phyloP scores from a whole-genome alignment of 192 early-diverging fungal species.

The Mortierella hygrophila region DNA sequence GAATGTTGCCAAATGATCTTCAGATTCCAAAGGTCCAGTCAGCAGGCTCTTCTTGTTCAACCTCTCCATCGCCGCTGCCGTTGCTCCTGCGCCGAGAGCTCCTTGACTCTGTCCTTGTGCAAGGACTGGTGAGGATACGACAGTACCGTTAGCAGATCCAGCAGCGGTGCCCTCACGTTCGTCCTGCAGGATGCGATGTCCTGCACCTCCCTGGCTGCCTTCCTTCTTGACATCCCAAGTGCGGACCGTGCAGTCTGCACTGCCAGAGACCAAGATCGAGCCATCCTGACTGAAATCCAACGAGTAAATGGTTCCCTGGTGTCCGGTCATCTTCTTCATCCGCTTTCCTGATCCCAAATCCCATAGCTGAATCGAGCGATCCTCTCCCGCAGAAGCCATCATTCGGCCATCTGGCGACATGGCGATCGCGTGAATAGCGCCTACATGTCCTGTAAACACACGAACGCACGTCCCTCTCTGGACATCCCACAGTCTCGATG shows the following conservation, averaged over 20 bases:
- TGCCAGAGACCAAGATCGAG: conserved; percentile 84
- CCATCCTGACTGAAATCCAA: conserved; percentile 89
- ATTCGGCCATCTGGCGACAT: conserved; percentile 93
- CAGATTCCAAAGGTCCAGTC: conserved; percentile 51
- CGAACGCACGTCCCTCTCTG: conserved; percentile 91
- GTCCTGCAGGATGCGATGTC: conserved; percentile 44
- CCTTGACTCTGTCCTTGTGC: conserved; percentile 16
- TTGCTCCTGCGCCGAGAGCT: conserved; percentile 22
- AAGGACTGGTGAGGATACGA: conserved; percentile 15
- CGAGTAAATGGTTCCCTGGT: conserved; percentile 86
- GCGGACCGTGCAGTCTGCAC: conserved; percentile 90
- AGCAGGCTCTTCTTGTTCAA: conserved; percentile 61
- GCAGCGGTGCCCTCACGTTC: conserved; percentile 9
- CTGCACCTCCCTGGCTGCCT: neutral
- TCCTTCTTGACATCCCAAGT: conserved; percentile 89
- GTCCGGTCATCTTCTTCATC: conserved; percentile 89
- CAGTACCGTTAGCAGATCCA: neutral
- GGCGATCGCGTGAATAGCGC: conserved; percentile 85
- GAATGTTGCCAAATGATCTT: conserved; percentile 79
- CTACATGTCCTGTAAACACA: conserved; percentile 90
- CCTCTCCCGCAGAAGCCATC: conserved; percentile 94
- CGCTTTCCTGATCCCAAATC: conserved; percentile 88
- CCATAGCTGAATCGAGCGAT: conserved; percentile 87
- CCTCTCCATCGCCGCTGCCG: conserved; percentile 59
- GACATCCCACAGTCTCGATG: conserved; percentile 93